These are phyloP conservation scores for Ophiosphaerella narmari DNA, from an alignment of 2,329 filamentous ascomycete genomes.

Conservation along the genomic window DNA sequence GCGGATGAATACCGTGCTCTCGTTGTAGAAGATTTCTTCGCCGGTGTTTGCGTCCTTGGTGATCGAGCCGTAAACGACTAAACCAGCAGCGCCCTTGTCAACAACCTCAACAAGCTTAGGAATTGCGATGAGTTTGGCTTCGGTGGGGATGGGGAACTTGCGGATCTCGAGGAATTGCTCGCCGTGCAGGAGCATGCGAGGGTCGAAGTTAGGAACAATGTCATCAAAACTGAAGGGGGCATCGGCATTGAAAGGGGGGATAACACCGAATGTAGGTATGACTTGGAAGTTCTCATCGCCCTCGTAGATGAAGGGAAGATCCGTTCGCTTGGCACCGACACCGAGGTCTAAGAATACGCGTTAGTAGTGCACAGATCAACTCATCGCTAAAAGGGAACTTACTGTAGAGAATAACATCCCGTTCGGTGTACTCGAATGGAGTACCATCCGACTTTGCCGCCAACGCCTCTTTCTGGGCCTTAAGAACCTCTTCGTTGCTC, in stretches of 20 bases:
- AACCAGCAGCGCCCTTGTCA: conserved; percentile 89
- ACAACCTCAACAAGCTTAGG: conserved; percentile 89
- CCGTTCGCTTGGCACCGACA: conserved; percentile 85
- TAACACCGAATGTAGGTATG: conserved; percentile 92
- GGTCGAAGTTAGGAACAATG: conserved; percentile 92
- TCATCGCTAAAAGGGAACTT: conserved; percentile 17
- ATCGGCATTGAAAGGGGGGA: conserved; percentile 88
- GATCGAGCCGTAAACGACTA: conserved; percentile 78
- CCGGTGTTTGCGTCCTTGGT: conserved; percentile 85
- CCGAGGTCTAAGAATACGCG: conserved; percentile 65
- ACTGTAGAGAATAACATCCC: conserved; percentile 89
- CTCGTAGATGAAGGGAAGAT: conserved; percentile 89
- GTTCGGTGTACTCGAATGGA: conserved; percentile 81
- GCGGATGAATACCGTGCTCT: conserved; percentile 88
- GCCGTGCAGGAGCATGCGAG: conserved; percentile 98
- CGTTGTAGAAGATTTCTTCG: conserved; percentile 96
- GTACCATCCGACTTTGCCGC: conserved; percentile 72
- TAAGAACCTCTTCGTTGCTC: conserved; percentile 69
- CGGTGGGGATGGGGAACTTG: conserved; percentile 88
- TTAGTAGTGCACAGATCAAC: conserved; percentile 18
- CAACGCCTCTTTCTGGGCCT: conserved; percentile 77
- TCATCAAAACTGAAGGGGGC: conserved; percentile 79
- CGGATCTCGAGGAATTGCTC: conserved; percentile 97
- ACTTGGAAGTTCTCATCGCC: conserved; percentile 90
- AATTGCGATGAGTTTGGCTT: conserved; percentile 74